Base-by-base conservation (phyloP, 306 rosid genomes). In the Lupinus albus region DNA sequence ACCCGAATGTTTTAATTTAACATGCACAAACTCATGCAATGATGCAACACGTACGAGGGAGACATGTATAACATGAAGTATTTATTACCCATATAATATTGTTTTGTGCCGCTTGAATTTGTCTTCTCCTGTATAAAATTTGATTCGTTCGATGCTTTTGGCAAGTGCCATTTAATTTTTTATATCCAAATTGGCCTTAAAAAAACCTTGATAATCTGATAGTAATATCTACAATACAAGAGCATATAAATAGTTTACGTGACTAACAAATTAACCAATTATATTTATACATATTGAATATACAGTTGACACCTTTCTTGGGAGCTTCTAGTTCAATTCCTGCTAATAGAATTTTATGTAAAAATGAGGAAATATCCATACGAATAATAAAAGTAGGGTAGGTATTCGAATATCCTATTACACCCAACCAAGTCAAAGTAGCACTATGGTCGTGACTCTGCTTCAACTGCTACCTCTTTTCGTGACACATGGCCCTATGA, bases 391-490 rank as follows among this genome's bases (percentile, higher is more conserved):
- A 66, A 64, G 57, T 33, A 56, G 8, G 17, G 8, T 33, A 9
- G 8, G 35, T 58, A 68, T 60, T 73, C 58, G 35, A 70, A 20
- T 16, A 70, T 33, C 11, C 46, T 21, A 56, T 17, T 3, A 1
- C 20, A 54, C 33, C 63, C 60, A 60, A 41, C 64, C 68, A 79
- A 64, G n/a, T n/a, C n/a, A n/a, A n/a, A n/a, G n/a, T n/a, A n/a
- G n/a, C n/a, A n/a, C n/a, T n/a, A n/a, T n/a, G n/a, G n/a, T n/a
- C n/a, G n/a, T n/a, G n/a, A n/a, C n/a, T n/a, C n/a, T n/a, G n/a
- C n/a, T n/a, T n/a, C n/a, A n/a, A n/a, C n/a, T n/a, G n/a, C n/a
- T n/a, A n/a, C n/a, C n/a, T n/a, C n/a, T n/a, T n/a, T n/a, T n/a
- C n/a, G n/a, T n/a, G n/a, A n/a, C n/a, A n/a, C n/a, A n/a, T n/a